These are phyloP conservation scores for Fusarium sororula DNA, from an alignment of 2,329 filamentous ascomycete species.

Conservation along the genomic window DNA sequence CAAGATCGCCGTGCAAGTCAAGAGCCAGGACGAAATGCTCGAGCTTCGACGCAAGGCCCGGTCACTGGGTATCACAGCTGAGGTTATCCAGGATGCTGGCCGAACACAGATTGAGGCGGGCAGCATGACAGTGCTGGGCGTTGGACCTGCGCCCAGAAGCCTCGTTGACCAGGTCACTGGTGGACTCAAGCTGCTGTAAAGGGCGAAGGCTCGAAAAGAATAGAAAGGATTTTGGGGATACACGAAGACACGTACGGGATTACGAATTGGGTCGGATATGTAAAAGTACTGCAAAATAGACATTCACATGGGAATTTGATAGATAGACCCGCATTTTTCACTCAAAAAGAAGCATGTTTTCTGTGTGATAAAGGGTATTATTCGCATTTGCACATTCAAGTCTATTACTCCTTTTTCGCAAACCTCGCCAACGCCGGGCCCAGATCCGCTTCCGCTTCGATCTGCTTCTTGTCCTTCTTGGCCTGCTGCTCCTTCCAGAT, in stretches of 20 bases:
- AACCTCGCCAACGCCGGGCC: constrained; percentile 90
- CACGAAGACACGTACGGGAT: not conserved
- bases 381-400: constrained; percentile 31
- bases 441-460: constrained; percentile 75
- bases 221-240: not conserved
- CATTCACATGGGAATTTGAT: constrained; percentile 5
- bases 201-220: not conserved
- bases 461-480: constrained; percentile 68
- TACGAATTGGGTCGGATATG: constrained; percentile 19
- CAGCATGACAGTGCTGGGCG: constrained; percentile 89
- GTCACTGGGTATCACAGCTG: constrained; percentile 84
- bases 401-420: constrained; percentile 69
- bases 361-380: constrained; percentile 39
- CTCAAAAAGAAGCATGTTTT: not conserved
- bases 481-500: constrained; percentile 77
- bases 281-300: constrained; percentile 29
- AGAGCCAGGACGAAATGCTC: constrained; percentile 84
- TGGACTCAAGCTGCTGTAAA: constrained; percentile 81
- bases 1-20: constrained; percentile 92
- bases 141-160: constrained; percentile 83
- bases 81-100: constrained; percentile 94
- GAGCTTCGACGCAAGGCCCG: constrained; percentile 79
- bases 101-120: constrained; percentile 95
- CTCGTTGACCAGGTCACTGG: constrained; percentile 88
- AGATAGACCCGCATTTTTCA: constrained; percentile 6